Conservation (phyloP, 2,329 filamentous ascomycete genomes). For the Metarhizium anisopliae region DNA sequence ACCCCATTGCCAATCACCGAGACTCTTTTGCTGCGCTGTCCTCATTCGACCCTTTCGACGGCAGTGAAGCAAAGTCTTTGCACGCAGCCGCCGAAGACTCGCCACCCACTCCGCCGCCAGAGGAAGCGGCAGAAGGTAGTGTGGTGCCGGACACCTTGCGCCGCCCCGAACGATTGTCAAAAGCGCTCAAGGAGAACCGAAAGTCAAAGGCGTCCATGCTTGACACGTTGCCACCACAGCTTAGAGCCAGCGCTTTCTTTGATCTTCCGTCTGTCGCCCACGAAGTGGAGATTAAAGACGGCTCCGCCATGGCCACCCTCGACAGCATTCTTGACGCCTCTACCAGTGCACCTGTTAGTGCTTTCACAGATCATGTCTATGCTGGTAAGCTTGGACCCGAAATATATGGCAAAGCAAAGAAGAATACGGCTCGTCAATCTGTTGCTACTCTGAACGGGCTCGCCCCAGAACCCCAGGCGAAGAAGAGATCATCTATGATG, state of each 20-base stretch:
- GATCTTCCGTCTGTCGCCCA: conserved; percentile 52
- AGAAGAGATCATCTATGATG: conserved; percentile 41
- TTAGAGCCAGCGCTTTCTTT: conserved; percentile 88
- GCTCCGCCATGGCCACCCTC: conserved; percentile 80
- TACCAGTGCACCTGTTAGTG: conserved; percentile 75
- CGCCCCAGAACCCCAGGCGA: conserved; percentile 20
- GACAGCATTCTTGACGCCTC: conserved; percentile 90
- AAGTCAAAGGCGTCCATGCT: conserved; percentile 22
- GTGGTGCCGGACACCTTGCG: conserved; percentile 16
- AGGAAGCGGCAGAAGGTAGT: conserved; percentile 12
- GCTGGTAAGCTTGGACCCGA: conserved; percentile 67
- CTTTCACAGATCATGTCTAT: conserved; percentile 84
- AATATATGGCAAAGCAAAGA: conserved; percentile 58
- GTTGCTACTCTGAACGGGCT: conserved; percentile 15
- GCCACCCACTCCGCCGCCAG: conserved; percentile 3
- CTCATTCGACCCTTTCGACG: conserved; percentile 14
- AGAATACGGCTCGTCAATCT: conserved; percentile 30
- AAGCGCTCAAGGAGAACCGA: conserved; percentile 21
- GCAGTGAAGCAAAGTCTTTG: conserved; percentile 10
- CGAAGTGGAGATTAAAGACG: conserved; percentile 54
- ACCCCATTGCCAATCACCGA: conserved; percentile 32
- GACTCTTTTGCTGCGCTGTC: conserved; percentile 25
- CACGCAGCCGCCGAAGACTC: conserved; percentile 5
- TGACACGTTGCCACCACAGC: conserved; percentile 60
- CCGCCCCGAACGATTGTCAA: conserved; percentile 24